A percentile compares a stretch with the other conserved stretches of the same genome.
Evolutionary conservation across 352 stramenopile genomes (phyloP).

Genomic region (Globisporangium paddicum): DNA sequence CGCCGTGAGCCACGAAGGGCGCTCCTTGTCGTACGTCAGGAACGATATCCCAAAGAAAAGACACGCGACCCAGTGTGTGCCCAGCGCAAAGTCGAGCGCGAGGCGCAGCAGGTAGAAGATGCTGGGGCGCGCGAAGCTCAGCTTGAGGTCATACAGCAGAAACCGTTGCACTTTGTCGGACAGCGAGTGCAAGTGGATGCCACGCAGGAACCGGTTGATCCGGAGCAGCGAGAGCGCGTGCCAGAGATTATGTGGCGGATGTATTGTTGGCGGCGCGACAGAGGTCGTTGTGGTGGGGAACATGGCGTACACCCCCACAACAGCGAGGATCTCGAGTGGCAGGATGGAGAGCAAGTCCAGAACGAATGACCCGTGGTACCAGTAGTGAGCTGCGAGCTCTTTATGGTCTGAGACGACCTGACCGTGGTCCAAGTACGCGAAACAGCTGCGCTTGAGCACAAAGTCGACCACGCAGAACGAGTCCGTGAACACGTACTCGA

Average conservation of each 20-base stretch:
- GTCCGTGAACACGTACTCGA: slow-evolving; percentile 56
- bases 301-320: slow-evolving; percentile 14
- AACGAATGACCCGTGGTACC: slow-evolving; percentile 36
- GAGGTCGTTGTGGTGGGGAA: slow-evolving; percentile 19
- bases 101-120: slow-evolving; percentile 38
- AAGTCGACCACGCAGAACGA: slow-evolving; percentile 46
- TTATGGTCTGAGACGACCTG: slow-evolving; percentile 33
- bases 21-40: slow-evolving; percentile 24
- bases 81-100: slow-evolving; percentile 40
- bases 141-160: slow-evolving; percentile 49
- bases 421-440: slow-evolving; percentile 42
- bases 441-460: slow-evolving; percentile 48
- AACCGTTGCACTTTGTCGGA: slow-evolving; percentile 43
- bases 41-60: slow-evolving; percentile 56
- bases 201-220: slow-evolving; percentile 47
- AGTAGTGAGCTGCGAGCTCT: slow-evolving; percentile 41
- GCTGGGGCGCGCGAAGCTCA: slow-evolving; percentile 17
- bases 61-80: slow-evolving; percentile 53
- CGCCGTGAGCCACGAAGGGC: slow-evolving; percentile 49
- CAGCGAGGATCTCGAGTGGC: slow-evolving; percentile 39
- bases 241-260: slow-evolving; percentile 31
- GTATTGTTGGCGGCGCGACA: slow-evolving; percentile 9
- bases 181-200: slow-evolving; percentile 40
- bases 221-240: slow-evolving; percentile 41
- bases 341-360: slow-evolving; percentile 43